Conservation (phyloP, 1,284 basidiomycete genomes). For the Heterobasidion parviporum region DNA sequence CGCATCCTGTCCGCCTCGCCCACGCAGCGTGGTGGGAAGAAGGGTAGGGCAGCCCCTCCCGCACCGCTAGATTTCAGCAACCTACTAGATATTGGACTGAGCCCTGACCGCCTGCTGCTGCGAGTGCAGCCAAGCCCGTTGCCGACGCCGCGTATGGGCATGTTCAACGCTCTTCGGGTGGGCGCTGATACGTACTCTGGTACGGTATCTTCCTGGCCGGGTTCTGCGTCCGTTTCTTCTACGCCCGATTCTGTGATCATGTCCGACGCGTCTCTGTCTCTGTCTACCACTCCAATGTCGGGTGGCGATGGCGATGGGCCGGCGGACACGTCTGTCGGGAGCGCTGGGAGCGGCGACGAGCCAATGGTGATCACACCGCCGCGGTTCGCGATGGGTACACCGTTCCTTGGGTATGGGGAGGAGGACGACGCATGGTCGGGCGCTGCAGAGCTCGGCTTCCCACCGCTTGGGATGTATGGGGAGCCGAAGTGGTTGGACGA, state of each 20-base stretch:
- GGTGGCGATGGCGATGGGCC: too few species aligned
- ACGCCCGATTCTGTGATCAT: too few species aligned
- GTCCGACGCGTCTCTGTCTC: too few species aligned
- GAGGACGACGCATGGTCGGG: background rate
- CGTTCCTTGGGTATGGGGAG: background rate
- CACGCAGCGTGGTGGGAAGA: background rate
- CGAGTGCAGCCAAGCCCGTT: background rate
- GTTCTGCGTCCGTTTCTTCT: too few species aligned
- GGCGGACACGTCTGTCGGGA: too few species aligned
- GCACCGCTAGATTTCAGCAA: background rate
- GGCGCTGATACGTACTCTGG: too few species aligned
- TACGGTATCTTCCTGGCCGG: too few species aligned
- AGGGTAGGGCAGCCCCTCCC: background rate
- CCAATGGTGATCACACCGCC: too few species aligned
- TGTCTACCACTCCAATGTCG: too few species aligned
- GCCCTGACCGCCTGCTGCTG: background rate
- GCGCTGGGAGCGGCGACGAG: too few species aligned
- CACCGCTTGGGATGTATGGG: background rate
- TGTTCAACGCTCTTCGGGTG: too few species aligned
- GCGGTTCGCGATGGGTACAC: too few species aligned
- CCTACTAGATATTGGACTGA: background rate
- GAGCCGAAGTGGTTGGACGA: background rate
- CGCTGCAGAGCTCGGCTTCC: background rate
- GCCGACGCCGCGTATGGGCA: background rate
- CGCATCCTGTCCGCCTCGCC: background rate